Percentiles rank a stretch among this genome's conserved stretches.
Conservation (phyloP, 2,329 filamentous ascomycete genomes). For the Fusarium solani-melongenae region DNA sequence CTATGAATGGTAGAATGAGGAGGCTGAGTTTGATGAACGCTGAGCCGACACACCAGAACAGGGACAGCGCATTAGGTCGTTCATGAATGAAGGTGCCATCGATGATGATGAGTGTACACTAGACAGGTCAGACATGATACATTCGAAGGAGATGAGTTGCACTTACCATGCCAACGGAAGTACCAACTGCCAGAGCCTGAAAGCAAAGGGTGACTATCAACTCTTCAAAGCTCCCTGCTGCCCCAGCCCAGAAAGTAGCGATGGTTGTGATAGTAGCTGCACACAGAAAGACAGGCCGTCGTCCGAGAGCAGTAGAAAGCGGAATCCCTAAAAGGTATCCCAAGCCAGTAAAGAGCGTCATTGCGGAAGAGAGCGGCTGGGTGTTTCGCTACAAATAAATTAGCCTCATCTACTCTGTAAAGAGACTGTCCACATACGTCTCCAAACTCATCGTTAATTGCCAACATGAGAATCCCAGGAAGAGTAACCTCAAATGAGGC, state of each 20-base stretch:
- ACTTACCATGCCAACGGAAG: conserved; percentile 16
- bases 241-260: conserved; percentile 23
- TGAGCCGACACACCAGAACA: conserved; percentile 22
- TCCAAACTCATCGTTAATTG: conserved; percentile 9
- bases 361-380: conserved; percentile 14
- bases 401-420: neutral
- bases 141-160: accelerated
- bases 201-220: conserved; percentile 10
- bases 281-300: conserved; percentile 13
- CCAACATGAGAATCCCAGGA: conserved; percentile 3
- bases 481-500: conserved; percentile 18
- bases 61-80: conserved; percentile 19
- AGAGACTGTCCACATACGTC: neutral
- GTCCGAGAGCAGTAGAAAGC: conserved; percentile 25
- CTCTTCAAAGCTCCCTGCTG: conserved; percentile 1
- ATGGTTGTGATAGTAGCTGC: conserved; percentile 2
- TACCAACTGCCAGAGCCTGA: conserved; percentile 19
- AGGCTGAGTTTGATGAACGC: conserved; percentile 11
- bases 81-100: conserved; percentile 34
- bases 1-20: conserved; percentile 4
- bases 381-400: neutral
- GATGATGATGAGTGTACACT: conserved; percentile 23
- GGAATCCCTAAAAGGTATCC: conserved; percentile 23
- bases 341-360: conserved; percentile 24
- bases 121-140: neutral